Percentiles rank a stretch among this genome's conserved stretches.
Evolutionary conservation across 2,329 filamentous ascomycete genomes (phyloP).

Genomic region (Trichoderma breve): DNA sequence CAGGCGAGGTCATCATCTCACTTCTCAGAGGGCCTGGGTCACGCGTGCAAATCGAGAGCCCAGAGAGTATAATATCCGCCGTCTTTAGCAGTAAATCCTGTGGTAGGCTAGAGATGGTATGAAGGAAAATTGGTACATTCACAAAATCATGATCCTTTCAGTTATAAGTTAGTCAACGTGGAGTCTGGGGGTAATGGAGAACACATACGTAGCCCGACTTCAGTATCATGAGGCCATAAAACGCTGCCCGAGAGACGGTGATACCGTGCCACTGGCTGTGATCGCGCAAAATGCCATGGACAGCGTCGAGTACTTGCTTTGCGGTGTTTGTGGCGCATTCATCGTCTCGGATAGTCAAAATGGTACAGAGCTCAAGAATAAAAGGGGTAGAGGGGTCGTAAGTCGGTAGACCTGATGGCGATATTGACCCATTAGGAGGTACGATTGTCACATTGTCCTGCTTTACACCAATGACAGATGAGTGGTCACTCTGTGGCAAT

Average conservation of each 20-base stretch:
- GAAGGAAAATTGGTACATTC: slow-evolving; percentile 85
- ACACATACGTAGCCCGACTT: slow-evolving; percentile 77
- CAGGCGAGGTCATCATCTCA: slow-evolving; percentile 92
- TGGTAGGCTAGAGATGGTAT: slow-evolving; percentile 85
- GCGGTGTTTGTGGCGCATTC: slow-evolving; percentile 71
- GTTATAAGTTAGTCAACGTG: slow-evolving; percentile 24
- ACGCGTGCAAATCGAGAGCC: slow-evolving; percentile 75
- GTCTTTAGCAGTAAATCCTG: slow-evolving; percentile 74
- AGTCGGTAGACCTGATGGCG: slow-evolving; percentile 44
- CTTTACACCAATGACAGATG: slow-evolving; percentile 84
- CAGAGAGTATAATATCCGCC: slow-evolving; percentile 72
- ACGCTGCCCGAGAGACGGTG: slow-evolving; percentile 78
- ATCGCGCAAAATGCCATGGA: slow-evolving; percentile 82
- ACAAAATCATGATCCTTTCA: slow-evolving; percentile 81
- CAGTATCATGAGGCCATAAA: slow-evolving; percentile 80
- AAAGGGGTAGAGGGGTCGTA: slow-evolving; percentile 90
- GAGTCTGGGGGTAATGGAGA: neutral
- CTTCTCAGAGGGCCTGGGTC: slow-evolving; percentile 75
- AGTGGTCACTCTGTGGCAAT: slow-evolving; percentile 77
- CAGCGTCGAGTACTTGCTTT: slow-evolving; percentile 72
- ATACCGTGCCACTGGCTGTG: slow-evolving; percentile 75
- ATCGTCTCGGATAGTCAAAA: slow-evolving; percentile 73
- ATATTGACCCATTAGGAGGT: slow-evolving; percentile 52
- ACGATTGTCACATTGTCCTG: slow-evolving; percentile 69
- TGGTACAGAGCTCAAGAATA: slow-evolving; percentile 85